Conservation (phyloP, 2,329 filamentous ascomycete species). For the Claviceps pazoutovae region DNA sequence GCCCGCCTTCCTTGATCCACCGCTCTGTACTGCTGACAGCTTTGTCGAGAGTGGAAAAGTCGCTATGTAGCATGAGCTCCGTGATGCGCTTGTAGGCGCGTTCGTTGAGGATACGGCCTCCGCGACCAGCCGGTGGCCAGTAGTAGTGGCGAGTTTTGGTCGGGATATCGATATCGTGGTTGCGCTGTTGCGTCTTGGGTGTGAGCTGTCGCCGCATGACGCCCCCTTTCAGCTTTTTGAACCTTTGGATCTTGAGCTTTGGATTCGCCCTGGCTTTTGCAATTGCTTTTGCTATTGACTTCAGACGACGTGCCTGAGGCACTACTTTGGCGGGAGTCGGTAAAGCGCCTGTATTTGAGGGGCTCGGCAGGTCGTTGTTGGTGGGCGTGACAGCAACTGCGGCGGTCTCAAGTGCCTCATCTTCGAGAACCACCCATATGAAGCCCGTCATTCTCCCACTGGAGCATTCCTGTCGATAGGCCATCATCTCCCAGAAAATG, state of each 20-base stretch:
- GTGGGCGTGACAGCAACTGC: not conserved
- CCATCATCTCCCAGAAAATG: conserved; percentile 99
- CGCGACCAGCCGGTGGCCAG: conserved; percentile 50
- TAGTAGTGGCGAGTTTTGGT: conserved; percentile 46
- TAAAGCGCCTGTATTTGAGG: conserved; percentile 21
- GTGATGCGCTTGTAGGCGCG: conserved; percentile 51
- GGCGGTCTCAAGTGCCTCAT: conserved; percentile 12
- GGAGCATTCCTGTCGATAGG: conserved; percentile 88
- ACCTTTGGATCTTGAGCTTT: conserved; percentile 21
- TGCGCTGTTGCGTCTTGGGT: conserved; percentile 44
- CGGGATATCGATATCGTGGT: conserved; percentile 34
- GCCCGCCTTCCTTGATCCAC: conserved; percentile 55
- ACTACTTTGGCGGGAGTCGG: conserved; percentile 16
- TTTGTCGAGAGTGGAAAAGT: conserved; percentile 54
- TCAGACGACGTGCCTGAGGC: conserved; percentile 2
- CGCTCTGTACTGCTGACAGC: conserved; percentile 50
- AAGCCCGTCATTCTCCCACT: conserved; percentile 87
- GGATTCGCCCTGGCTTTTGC: conserved; percentile 17
- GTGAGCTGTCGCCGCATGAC: conserved; percentile 51
- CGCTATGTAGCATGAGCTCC: conserved; percentile 57
- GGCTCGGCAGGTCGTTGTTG: conserved; percentile 9
- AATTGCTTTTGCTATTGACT: conserved; percentile 1
- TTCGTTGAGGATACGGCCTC: conserved; percentile 48
- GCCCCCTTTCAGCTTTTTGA: conserved; percentile 37
- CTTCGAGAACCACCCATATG: conserved; percentile 78